Evolutionary conservation across 768 basidiomycete species (phyloP), one percentile per base, ranked within the genome.

Genomic region (Rhizopogon salebrosus): DNA sequence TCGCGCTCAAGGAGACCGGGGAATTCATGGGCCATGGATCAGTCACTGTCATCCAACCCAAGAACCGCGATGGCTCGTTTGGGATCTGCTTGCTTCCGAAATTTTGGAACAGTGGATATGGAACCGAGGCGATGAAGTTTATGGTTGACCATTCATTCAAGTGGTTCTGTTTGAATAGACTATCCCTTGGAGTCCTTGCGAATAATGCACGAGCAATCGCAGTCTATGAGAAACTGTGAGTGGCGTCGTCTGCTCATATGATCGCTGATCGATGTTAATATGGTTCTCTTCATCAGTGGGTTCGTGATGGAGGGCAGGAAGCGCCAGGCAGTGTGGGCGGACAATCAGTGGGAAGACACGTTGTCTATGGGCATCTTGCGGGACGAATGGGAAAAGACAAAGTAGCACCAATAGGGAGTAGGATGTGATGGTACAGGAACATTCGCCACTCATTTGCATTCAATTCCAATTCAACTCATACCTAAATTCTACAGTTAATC

Each of bases 141-240:
- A 59, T 77, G 31, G 58, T 75, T 11, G 72, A 75, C 27, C 64
- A 76, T 51, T 65, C 65, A 22, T 79, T 79, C 27, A 52, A 65
- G 38, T 67, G 67, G 60, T 57, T 78, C 43, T 67, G 62, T 24
- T 50, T 76, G 56, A 72, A 75, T 39, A 70, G 75, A 13, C 53
- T 79, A 52, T 71, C 75, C 27, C 60, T 79, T 48, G 63, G 59
- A 1, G 73, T 75, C 40, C 61, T 71, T 42, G 70, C 69, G 26
- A 64, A 58, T 14, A 79, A 79, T 40, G 63, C 55, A 40, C 59
- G 69, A 20, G 77, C 75, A 4, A 54, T 74, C 23, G 59, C 61
- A 48, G 61, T 77, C 11, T 78, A 78, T 40, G 66, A 69, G 54
- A 73, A 71, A 54, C 60, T 72, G 77, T 78, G 57, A 66, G 76